A percentile compares a stretch with the other conserved stretches of the same genome.
phyloP scores from a whole-genome alignment of 1,139 yeast genomes.

The Candida tropicalis region DNA sequence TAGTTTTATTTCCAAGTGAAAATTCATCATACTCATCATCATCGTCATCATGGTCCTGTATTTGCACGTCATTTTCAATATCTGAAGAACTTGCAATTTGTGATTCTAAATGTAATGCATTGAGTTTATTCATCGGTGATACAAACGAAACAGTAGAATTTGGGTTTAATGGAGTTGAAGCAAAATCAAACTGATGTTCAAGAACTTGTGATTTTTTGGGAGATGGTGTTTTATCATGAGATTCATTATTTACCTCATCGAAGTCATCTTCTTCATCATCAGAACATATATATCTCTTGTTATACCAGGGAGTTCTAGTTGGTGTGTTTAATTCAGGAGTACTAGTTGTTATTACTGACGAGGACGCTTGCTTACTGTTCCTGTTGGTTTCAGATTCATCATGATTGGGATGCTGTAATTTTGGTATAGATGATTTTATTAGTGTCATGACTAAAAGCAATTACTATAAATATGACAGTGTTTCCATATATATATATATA shows the following conservation, averaged over 20 bases:
- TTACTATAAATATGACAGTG: too few species aligned
- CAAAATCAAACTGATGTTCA: conserved; percentile 17
- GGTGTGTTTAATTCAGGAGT: conserved; percentile 7
- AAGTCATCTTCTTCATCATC: conserved; percentile 9
- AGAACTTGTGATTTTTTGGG: conserved; percentile 11
- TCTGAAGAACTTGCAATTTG: conserved; percentile 8
- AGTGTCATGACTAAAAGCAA: conserved; percentile 1
- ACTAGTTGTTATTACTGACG: not conserved
- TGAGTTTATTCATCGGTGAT: conserved; percentile 40
- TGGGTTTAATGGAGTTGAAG: conserved; percentile 38
- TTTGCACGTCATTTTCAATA: conserved; percentile 5
- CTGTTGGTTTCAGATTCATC: not conserved
- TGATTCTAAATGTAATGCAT: conserved; percentile 29
- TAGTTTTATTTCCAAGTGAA: conserved; percentile 23
- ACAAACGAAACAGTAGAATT: conserved; percentile 30
- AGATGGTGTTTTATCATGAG: conserved; percentile 16
- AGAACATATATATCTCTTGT: conserved; percentile 6
- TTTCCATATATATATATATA: too few species aligned
- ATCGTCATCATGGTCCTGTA: conserved; percentile 15
- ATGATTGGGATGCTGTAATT: conserved; percentile 6
- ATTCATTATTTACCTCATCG: conserved; percentile 1
- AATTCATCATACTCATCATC: conserved; percentile 17
- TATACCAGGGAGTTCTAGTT: conserved; percentile 12
- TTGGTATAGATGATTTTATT: conserved; percentile 7
- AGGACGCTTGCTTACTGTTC: not conserved